Conservation (phyloP, 345 rosid species). For the Euphorbia lathyris region DNA sequence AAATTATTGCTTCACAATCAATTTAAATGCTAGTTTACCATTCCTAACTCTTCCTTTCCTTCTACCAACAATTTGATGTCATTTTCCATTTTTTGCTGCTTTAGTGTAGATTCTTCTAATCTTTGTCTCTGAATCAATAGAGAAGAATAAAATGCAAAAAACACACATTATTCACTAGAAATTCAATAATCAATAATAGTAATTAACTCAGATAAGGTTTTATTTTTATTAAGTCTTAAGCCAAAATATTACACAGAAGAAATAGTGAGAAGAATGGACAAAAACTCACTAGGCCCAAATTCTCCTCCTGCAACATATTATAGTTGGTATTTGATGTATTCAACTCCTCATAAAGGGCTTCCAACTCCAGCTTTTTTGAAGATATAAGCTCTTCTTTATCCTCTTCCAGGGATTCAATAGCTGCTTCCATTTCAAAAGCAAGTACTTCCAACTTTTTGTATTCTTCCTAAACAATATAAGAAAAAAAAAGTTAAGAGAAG, state of each 20-base stretch:
- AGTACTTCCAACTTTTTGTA: constrained; percentile 68
- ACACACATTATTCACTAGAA: background rate
- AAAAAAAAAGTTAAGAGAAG: constrained; percentile 10
- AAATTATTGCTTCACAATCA: background rate
- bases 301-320: constrained; percentile 49
- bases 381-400: constrained; percentile 51
- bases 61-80: constrained; percentile 47
- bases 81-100: constrained; percentile 52
- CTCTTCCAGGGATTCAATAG: constrained; percentile 80
- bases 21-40: constrained; percentile 41
- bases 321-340: constrained; percentile 45
- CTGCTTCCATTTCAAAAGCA: constrained; percentile 91
- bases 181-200: constrained; percentile 3
- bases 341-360: constrained; percentile 41
- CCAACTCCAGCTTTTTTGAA: constrained; percentile 58
- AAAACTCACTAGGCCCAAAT: constrained; percentile 49
- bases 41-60: constrained; percentile 89
- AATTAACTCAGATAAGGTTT: constrained; percentile 12
- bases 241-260: background rate
- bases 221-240: background rate
- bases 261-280: background rate
- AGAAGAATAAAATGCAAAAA: constrained; percentile 7
- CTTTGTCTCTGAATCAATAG: constrained; percentile 43
- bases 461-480: constrained; percentile 57
- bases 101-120: constrained; percentile 57